Evolutionary conservation across 768 basidiomycete species (phyloP).

Genomic region (Tulasnella sp.): DNA sequence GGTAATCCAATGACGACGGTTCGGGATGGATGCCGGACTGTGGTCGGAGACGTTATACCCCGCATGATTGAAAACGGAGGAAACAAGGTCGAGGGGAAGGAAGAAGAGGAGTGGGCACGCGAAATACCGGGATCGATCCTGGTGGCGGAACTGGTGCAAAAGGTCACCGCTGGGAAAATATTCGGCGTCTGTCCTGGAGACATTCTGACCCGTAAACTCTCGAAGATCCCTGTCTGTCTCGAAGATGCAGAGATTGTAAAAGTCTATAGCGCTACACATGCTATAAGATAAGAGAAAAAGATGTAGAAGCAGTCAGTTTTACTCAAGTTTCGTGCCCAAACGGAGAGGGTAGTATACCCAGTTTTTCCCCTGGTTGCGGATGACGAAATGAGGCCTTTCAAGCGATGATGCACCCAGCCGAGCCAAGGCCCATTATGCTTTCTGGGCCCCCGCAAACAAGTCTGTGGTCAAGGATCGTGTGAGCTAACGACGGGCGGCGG

Average conservation of each 20-base stretch:
- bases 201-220: not conserved
- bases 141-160: conserved; percentile 11
- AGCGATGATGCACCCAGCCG: not conserved
- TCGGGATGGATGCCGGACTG: conserved; percentile 5
- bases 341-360: not conserved
- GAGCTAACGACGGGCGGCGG: not conserved
- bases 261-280: not conserved
- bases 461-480: not conserved
- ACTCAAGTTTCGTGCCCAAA: not conserved
- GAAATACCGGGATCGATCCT: not conserved
- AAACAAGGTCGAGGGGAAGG: not conserved
- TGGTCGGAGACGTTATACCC: conserved; percentile 7
- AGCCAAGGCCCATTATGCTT: not conserved
- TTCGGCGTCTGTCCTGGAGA: conserved; percentile 7
- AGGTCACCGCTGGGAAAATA: conserved; percentile 10
- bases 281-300: not conserved
- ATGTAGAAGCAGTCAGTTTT: not conserved
- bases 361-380: not conserved
- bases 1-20: not conserved
- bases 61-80: not conserved
- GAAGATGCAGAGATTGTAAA: not conserved
- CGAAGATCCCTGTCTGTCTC: conserved; percentile 6
- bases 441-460: not conserved
- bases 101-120: not conserved
- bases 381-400: not conserved